These are phyloP conservation scores for Bothriochloa decipiens DNA, from an alignment of 176 grass and related monocot genomes.

Conservation along the genomic window DNA sequence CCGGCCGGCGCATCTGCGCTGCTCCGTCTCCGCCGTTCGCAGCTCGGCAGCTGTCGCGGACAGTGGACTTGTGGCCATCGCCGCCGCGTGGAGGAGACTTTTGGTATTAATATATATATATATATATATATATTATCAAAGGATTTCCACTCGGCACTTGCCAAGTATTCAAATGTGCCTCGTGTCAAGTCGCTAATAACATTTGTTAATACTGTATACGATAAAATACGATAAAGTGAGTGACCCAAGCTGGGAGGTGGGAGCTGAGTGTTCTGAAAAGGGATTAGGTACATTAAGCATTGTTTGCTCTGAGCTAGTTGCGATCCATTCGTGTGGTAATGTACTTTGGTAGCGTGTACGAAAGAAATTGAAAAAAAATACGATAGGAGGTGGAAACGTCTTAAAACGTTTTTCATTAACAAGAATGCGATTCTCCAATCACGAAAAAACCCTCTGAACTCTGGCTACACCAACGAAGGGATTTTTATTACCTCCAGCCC, in stretches of 20 bases:
- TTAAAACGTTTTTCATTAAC: too few species aligned
- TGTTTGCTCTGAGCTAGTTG: not conserved
- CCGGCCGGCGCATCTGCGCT: not conserved
- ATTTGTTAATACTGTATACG: not conserved
- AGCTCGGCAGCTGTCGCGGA: not conserved
- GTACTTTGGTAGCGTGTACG: not conserved
- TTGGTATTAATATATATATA: too few species aligned
- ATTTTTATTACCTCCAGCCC: too few species aligned
- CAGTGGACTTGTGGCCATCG: not conserved
- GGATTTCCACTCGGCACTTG: not conserved
- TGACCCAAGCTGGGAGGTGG: not conserved
- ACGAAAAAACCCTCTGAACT: too few species aligned
- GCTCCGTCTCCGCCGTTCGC: not conserved
- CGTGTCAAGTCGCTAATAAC: not conserved
- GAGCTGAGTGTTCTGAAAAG: not conserved
- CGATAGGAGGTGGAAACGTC: too few species aligned
- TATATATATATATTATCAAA: not conserved
- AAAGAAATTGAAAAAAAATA: too few species aligned
- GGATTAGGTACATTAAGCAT: too few species aligned
- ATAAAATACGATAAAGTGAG: too few species aligned
- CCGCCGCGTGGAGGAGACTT: not conserved
- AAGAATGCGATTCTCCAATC: too few species aligned
- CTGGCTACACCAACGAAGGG: too few species aligned
- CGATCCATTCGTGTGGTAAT: not conserved
- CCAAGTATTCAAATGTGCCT: not conserved